Conservation (phyloP, 805 yeast genomes). For the Metschnikowia borealis region DNA sequence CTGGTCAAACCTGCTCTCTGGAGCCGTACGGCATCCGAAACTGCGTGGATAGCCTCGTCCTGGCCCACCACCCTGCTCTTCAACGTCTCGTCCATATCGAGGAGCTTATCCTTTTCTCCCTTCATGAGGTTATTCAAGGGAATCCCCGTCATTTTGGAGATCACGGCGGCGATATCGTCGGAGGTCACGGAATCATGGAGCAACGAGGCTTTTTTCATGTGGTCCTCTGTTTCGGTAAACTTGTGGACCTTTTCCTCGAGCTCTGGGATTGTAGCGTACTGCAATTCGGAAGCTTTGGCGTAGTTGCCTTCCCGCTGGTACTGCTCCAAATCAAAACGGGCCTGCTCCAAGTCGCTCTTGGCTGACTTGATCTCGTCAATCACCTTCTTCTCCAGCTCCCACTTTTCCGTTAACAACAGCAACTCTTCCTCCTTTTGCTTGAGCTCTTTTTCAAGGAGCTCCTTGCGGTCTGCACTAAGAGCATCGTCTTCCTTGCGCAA, state of each 20-base stretch:
- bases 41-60: constrained; percentile 87
- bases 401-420: constrained; percentile 66
- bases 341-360: constrained; percentile 79
- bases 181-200: constrained; percentile 91
- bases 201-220: constrained; percentile 30
- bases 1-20: constrained; percentile 96
- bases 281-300: constrained; percentile 83
- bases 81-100: constrained; percentile 81
- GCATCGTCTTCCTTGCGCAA: constrained; percentile 89
- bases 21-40: constrained; percentile 89
- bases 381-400: constrained; percentile 80
- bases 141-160: constrained; percentile 92
- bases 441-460: constrained; percentile 67
- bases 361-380: constrained; percentile 76
- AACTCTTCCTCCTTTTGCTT: constrained; percentile 60
- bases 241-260: constrained; percentile 60
- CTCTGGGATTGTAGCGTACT: constrained; percentile 82
- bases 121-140: constrained; percentile 88
- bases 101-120: constrained; percentile 88
- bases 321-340: constrained; percentile 76
- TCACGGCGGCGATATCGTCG: constrained; percentile 89
- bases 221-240: constrained; percentile 36
- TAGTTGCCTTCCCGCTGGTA: constrained; percentile 83
- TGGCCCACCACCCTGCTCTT: constrained; percentile 86
- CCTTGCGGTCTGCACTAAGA: constrained; percentile 71